A percentile compares a stretch with the other conserved stretches of the same genome.
Evolutionary conservation across 164 flowering plant genomes (phyloP).

Genomic region (Dillenia suffruticosa): DNA sequence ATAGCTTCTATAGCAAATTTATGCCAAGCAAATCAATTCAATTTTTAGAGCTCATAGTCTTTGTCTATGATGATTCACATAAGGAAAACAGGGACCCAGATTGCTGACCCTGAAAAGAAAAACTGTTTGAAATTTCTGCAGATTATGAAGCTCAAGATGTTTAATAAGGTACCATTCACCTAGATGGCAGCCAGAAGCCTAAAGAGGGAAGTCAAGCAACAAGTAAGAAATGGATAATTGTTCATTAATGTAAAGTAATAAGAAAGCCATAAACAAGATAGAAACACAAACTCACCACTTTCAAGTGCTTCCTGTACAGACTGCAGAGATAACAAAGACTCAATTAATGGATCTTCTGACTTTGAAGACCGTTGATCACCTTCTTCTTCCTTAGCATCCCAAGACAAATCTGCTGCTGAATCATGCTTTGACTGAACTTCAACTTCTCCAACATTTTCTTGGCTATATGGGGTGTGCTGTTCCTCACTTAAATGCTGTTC

Average conservation of each 20-base stretch:
- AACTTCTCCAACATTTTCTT: conserved; percentile 40
- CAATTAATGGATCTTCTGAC: conserved; percentile 49
- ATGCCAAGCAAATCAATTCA: too few relatives aligned
- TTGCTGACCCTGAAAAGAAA: too few relatives aligned
- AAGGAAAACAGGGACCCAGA: too few relatives aligned
- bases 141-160: too few relatives aligned
- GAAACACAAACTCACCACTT: conserved; percentile 30
- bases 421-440: conserved; percentile 38
- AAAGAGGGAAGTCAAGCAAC: not conserved
- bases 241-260: not conserved
- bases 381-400: conserved; percentile 35
- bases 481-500: conserved; percentile 34
- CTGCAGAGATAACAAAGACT: conserved; percentile 50
- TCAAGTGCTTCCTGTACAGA: conserved; percentile 65
- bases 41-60: too few relatives aligned
- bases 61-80: too few relatives aligned
- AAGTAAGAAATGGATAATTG: not conserved
- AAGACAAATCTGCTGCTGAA: conserved; percentile 31
- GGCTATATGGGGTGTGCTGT: conserved; percentile 22
- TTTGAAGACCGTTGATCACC: conserved; percentile 16
- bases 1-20: too few relatives aligned
- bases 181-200: too few relatives aligned
- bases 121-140: too few relatives aligned
- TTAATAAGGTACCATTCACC: too few relatives aligned
- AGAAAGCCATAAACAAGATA: not conserved